phyloP scores from a whole-genome alignment of 768 basidiomycete species.

The Mycena kentingensis region DNA sequence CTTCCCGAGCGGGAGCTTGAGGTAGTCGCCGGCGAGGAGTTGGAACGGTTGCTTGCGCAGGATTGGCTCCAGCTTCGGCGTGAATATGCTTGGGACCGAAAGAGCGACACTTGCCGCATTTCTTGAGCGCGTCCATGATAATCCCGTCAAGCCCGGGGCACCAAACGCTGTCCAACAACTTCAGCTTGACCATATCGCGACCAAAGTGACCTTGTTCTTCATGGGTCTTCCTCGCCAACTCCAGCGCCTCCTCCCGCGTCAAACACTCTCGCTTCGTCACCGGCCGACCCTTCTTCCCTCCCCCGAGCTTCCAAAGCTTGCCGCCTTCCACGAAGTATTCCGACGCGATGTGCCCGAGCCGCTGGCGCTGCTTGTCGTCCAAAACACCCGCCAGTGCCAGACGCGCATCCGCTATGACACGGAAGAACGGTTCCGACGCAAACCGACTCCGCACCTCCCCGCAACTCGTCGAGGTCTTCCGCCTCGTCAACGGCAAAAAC shows the following conservation, averaged over 20 bases:
- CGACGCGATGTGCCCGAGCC: slow-evolving; percentile 27
- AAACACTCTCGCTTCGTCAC: slow-evolving; percentile 31
- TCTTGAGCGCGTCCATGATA: slow-evolving; percentile 26
- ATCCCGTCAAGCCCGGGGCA: slow-evolving; percentile 31
- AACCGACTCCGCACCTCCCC: too few relatives aligned
- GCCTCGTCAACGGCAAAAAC: slow-evolving; percentile 1
- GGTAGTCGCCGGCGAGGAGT: slow-evolving; percentile 1
- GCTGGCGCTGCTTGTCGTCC: too few relatives aligned
- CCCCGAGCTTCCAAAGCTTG: slow-evolving; percentile 30
- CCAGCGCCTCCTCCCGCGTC: slow-evolving; percentile 26
- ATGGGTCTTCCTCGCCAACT: slow-evolving; percentile 25
- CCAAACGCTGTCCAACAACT: slow-evolving; percentile 27
- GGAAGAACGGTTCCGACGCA: too few relatives aligned
- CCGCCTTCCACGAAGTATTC: slow-evolving; percentile 31
- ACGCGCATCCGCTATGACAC: too few relatives aligned
- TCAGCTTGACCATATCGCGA: slow-evolving; percentile 33
- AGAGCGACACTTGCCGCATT: slow-evolving; percentile 24
- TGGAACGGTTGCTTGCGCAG: slow-evolving; percentile 6
- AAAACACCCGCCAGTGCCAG: too few relatives aligned
- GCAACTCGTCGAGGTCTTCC: too few relatives aligned
- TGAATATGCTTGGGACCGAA: slow-evolving; percentile 6
- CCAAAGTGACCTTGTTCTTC: slow-evolving; percentile 33
- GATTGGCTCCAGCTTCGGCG: slow-evolving; percentile 8
- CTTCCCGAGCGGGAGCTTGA: slow-evolving; percentile 3
- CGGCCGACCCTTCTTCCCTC: slow-evolving; percentile 17